These are phyloP conservation scores for Calonectria crousiana DNA, from an alignment of 2,329 filamentous ascomycete species.

Conservation along the genomic window DNA sequence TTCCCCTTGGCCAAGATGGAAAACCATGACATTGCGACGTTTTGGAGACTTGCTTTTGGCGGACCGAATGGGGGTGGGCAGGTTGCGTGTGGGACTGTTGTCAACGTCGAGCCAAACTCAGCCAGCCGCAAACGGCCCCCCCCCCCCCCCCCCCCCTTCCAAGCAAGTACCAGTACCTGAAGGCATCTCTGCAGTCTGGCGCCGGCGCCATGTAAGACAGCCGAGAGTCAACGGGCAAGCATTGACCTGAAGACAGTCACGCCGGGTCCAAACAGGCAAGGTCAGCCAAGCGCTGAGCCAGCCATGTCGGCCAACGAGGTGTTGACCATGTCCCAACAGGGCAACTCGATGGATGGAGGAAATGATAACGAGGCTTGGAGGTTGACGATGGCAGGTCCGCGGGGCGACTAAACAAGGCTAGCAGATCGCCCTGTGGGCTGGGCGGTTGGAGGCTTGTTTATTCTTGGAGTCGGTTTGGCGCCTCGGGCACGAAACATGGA, in stretches of 20 bases:
- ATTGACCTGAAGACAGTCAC: neutral
- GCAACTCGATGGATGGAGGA: slow-evolving; percentile 2
- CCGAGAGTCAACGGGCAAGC: neutral
- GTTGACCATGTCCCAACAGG: slow-evolving; percentile 1
- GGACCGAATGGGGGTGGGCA: neutral
- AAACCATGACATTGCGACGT: slow-evolving; percentile 10
- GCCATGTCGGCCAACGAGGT: slow-evolving; percentile 12
- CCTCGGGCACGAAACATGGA: slow-evolving; percentile 3
- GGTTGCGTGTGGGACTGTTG: slow-evolving; percentile 17
- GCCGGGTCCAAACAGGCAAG: slow-evolving; percentile 19
- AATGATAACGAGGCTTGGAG: neutral
- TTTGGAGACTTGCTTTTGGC: neutral
- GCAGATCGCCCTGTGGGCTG: neutral
- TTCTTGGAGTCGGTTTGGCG: slow-evolving; percentile 9
- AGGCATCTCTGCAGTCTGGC: neutral
- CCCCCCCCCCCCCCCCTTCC: too few relatives aligned
- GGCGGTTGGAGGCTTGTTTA: slow-evolving; percentile 7
- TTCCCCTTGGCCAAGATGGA: neutral
- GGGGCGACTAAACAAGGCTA: slow-evolving; percentile 6
- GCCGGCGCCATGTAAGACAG: slow-evolving; percentile 9
- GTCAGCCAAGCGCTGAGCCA: slow-evolving; percentile 19
- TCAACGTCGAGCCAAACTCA: neutral
- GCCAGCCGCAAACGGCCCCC: slow-evolving; percentile 17
- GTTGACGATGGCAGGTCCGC: slow-evolving; percentile 4
- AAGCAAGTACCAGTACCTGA: slow-evolving; percentile 12